Conservation (phyloP, 2,329 filamentous ascomycete species). For the Aureobasidium leucospermi region DNA sequence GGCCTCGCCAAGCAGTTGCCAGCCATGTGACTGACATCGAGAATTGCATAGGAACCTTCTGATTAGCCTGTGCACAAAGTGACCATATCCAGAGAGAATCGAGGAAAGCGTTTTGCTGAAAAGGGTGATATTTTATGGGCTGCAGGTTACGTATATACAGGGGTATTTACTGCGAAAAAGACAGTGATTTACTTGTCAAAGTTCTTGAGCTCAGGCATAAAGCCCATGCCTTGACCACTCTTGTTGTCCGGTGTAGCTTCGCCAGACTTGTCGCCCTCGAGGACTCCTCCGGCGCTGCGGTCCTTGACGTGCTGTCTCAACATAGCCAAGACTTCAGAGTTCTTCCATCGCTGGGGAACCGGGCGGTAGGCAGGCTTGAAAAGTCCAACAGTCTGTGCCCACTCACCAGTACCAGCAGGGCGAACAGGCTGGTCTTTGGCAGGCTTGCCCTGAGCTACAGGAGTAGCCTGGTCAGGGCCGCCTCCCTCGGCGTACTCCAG, state of each 20-base stretch:
- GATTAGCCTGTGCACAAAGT: background rate
- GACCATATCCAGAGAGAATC: background rate
- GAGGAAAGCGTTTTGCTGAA: background rate
- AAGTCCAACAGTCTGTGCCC: conserved; percentile 91
- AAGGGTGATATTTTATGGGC: background rate
- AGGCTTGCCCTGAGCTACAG: conserved; percentile 37
- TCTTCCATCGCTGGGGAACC: conserved; percentile 77
- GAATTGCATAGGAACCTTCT: background rate
- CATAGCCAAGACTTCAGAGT: conserved; percentile 69
- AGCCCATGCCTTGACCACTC: conserved; percentile 37
- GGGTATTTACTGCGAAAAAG: background rate
- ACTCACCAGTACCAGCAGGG: conserved; percentile 63
- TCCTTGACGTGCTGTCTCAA: conserved; percentile 52
- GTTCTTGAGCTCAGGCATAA: conserved; percentile 45
- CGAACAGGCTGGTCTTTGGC: conserved; percentile 33
- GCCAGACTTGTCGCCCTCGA: conserved; percentile 18
- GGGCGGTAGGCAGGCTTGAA: conserved; percentile 92
- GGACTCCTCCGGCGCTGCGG: conserved; percentile 33
- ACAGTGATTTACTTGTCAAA: conserved; percentile 30
- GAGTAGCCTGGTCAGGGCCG: conserved; percentile 36
- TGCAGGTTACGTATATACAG: background rate
- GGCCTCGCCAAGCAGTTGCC: background rate
- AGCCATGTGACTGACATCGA: background rate
- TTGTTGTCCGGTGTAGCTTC: conserved; percentile 28
- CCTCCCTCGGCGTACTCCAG: conserved; percentile 49